Base-by-base conservation (phyloP, 352 stramenopile species). In the Globisporangium acanthophoron region DNA sequence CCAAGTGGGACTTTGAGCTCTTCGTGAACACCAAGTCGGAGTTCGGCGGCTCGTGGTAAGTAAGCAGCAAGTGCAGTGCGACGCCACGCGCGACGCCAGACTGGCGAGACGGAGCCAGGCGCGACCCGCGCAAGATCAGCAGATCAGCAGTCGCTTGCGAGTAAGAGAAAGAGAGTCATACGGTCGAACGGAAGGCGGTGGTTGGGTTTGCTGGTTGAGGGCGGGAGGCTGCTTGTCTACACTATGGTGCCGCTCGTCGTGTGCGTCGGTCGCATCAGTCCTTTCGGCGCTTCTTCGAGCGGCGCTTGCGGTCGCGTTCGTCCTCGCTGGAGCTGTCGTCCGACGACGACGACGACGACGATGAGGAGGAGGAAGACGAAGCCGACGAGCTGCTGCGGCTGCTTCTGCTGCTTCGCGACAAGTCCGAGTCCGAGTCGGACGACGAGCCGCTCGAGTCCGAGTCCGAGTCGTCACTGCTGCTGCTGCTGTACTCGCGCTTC, bases 1-100 rank as follows among this genome's bases (percentile, higher is more conserved):
- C 94, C 41, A 94, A 96, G 77, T 98, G 95, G 95, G 78, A 97
- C 67, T 95, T 82, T 64, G 67, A 85, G 62, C 71, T 84, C 41
- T 96, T 96, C 56, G 79, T 94, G 51, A 80, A 94, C 67, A 84
- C 83, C 63, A 96, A 96, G 77, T 94, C 85, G 61, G 84, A 88
- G 66, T 90, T 91, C 39, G 88, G 86, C 44, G 85, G 77, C n/a
- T 96, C 86, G 52, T 96, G 88, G 88, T 96, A 89, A 88, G 41
- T 45, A 41, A 24, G 43, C 24, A 18, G 43, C 18, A 13, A 29
- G 16, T 16, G 1, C 5, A 11, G 27, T 31, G 31, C 9, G 46
- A 52, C 16, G 21, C 20, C 2, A 21, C 20, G 31, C 11, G 8
- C 8, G 11, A 12, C 37, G 37, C 11, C 37, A 18, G 37, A 43